Base-by-base conservation (phyloP, 73 alveolate species). In the Paramecium caudatum region DNA sequence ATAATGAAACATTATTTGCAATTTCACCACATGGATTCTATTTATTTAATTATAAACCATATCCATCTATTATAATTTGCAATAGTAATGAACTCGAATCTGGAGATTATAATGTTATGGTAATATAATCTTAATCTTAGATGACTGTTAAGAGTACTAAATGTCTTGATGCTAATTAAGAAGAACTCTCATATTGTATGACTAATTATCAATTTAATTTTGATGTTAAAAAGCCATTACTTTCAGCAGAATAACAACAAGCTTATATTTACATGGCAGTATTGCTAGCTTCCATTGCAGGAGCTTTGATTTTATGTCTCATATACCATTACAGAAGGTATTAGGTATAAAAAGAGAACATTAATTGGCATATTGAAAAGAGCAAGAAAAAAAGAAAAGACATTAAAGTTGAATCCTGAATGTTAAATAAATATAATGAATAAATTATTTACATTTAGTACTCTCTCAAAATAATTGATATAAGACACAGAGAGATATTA, bases 401-500 rank as follows among this genome's bases (percentile, higher is more conserved):
- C 19, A 10, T 6, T 55, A 19, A 55, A 10, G 16, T 10, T 23
- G n/a, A n/a, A n/a, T n/a, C n/a, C n/a, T n/a, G n/a, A n/a, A n/a
- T n/a, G n/a, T n/a, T n/a, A n/a, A n/a, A n/a, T n/a, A n/a, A n/a
- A n/a, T n/a, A n/a, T n/a, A n/a, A n/a, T n/a, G n/a, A n/a, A n/a
- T n/a, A n/a, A n/a, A n/a, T n/a, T n/a, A n/a, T n/a, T n/a, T n/a
- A n/a, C n/a, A 23, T 55, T 55, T 21, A 27, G 46, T 4, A 0
- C 74, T 19, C 45, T 63, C 36, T 63, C 50, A 12, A 32, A 30
- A 15, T 9, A 65, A 65, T 65, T 65, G 19, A 30, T 65, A 7
- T 16, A 65, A 65, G 83, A 65, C 49, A 65, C 49, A 10, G 83
- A 65, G 49, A 65, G 83, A 15, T 65, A 65, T 16, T 36, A 65